These are phyloP conservation scores for Anacardium occidentale DNA, from an alignment of 345 rosid genomes.

Conservation along the genomic window DNA sequence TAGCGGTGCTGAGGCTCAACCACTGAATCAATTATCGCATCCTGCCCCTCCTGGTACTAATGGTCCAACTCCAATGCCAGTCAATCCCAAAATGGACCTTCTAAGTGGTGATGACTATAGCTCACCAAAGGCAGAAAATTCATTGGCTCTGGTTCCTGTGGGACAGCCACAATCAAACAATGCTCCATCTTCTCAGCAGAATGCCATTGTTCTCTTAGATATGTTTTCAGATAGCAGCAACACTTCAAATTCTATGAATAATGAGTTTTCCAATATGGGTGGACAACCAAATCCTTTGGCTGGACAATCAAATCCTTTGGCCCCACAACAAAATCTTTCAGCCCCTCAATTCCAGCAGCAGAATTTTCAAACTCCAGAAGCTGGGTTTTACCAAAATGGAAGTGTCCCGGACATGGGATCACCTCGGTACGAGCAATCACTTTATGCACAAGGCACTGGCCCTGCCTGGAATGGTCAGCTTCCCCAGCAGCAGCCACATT, in stretches of 20 bases:
- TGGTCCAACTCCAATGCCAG: slow-evolving; percentile 48
- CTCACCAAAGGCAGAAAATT: slow-evolving; percentile 58
- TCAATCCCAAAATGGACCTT: slow-evolving; percentile 75
- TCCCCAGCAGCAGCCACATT: slow-evolving; percentile 55
- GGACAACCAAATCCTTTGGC: slow-evolving; percentile 48
- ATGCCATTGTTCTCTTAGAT: slow-evolving; percentile 84
- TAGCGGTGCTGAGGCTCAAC: slow-evolving; percentile 45
- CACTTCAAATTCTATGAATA: slow-evolving; percentile 46
- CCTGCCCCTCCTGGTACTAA: slow-evolving; percentile 79
- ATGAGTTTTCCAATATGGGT: slow-evolving; percentile 44
- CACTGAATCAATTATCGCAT: slow-evolving; percentile 68
- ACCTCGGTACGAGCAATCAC: slow-evolving; percentile 62
- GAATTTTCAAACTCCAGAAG: slow-evolving; percentile 51
- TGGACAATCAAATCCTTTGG: slow-evolving; percentile 36
- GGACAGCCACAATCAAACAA: slow-evolving; percentile 57
- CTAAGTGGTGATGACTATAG: slow-evolving; percentile 87
- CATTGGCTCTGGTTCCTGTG: slow-evolving; percentile 84
- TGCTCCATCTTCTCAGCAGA: slow-evolving; percentile 71
- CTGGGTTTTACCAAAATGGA: slow-evolving; percentile 69
- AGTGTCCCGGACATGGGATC: slow-evolving; percentile 49
- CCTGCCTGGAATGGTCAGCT: slow-evolving; percentile 76
- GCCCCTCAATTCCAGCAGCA: slow-evolving; percentile 66
- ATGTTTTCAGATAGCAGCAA: slow-evolving; percentile 65
- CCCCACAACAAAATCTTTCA: slow-evolving; percentile 45
- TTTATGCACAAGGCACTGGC: slow-evolving; percentile 50